These are phyloP conservation scores for Amanita pallidorosea DNA, from an alignment of 768 basidiomycete genomes.

Conservation along the genomic window DNA sequence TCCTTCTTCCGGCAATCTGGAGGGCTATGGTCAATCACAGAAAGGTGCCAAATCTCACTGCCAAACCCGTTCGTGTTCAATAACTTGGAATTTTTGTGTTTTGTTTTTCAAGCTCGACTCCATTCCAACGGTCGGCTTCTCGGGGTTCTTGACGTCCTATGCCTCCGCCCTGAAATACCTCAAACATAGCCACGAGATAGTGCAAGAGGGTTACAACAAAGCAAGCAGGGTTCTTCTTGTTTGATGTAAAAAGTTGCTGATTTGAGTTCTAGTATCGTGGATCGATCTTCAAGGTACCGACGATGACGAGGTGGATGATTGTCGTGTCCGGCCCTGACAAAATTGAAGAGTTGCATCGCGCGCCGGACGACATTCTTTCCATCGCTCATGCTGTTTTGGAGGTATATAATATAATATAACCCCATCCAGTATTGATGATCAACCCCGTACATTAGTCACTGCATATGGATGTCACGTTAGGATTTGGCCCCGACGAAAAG, in stretches of 20 bases:
- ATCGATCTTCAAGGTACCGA: conserved; percentile 30
- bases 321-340: conserved; percentile 26
- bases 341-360: conserved; percentile 34
- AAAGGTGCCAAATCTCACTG: neutral
- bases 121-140: neutral
- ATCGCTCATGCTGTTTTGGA: conserved; percentile 24
- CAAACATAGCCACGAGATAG: conserved; percentile 12
- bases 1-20: neutral
- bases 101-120: neutral
- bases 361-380: conserved; percentile 35
- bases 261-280: conserved; percentile 13
- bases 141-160: neutral
- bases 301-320: conserved; percentile 35
- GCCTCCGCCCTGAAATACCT: conserved; percentile 11
- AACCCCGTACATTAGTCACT: conserved; percentile 11
- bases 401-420: neutral
- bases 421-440: neutral
- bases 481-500: conserved; percentile 11
- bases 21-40: neutral
- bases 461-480: conserved; percentile 25
- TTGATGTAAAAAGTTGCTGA: neutral
- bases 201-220: conserved; percentile 23
- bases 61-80: neutral
- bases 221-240: conserved; percentile 10
- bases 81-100: neutral